Evolutionary conservation across 139 green algal genomes (phyloP).

Genomic region (Edaphochlamys debaryana): DNA sequence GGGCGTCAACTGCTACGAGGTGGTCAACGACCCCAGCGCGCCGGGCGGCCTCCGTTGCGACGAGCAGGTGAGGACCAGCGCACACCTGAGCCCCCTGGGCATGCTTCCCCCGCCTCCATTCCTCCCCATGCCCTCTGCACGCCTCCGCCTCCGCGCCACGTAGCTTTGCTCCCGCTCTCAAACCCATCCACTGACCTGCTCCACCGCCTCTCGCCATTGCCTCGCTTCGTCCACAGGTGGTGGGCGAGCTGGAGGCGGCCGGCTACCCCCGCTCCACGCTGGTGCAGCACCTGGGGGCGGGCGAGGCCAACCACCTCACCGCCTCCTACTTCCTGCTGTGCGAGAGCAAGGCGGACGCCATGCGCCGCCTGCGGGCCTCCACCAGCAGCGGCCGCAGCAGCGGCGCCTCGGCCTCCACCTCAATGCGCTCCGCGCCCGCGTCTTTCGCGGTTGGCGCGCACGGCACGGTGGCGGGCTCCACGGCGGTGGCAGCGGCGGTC

Average conservation of each 20-base stretch:
- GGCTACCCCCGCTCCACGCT: conserved; percentile 49
- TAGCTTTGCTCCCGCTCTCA: too few relatives aligned
- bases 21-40: conserved; percentile 25
- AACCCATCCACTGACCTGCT: too few relatives aligned
- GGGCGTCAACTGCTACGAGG: conserved; percentile 44
- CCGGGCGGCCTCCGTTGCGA: conserved; percentile 39
- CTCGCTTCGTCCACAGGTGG: too few relatives aligned
- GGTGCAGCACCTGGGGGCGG: conserved; percentile 48
- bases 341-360: conserved; percentile 56
- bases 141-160: too few relatives aligned
- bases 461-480: background rate
- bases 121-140: too few relatives aligned
- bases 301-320: conserved; percentile 65
- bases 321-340: conserved; percentile 72
- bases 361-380: conserved; percentile 14
- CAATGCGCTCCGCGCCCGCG: background rate
- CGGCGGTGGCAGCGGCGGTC: background rate
- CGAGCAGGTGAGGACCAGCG: conserved; percentile 44
- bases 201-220: too few relatives aligned
- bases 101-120: too few relatives aligned
- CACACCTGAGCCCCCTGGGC: too few relatives aligned
- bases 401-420: too few relatives aligned
- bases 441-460: background rate
- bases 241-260: conserved; percentile 56
- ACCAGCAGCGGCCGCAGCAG: background rate